These are phyloP conservation scores for Schizophyllum commune DNA, from an alignment of 1,284 basidiomycete species.

Conservation along the genomic window DNA sequence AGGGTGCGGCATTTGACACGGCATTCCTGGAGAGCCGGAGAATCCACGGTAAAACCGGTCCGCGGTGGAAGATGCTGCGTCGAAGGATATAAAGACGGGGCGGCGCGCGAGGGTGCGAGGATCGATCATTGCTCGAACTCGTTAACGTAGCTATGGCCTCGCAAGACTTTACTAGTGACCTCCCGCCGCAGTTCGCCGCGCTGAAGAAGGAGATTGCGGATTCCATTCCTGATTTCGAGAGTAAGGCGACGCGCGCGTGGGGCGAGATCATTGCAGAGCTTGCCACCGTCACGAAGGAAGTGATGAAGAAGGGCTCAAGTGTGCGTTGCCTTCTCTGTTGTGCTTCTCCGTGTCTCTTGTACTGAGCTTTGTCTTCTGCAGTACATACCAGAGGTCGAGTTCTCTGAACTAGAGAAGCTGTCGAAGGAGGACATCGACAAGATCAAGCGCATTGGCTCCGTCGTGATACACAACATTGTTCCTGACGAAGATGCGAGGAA, in stretches of 20 bases:
- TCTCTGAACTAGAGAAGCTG: neutral
- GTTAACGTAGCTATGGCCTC: neutral
- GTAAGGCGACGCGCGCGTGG: conserved; percentile 35
- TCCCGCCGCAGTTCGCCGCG: conserved; percentile 51
- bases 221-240: conserved; percentile 31
- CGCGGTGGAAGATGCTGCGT: neutral
- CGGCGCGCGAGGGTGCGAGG: neutral
- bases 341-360: conserved; percentile 1
- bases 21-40: neutral
- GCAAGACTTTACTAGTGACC: conserved; percentile 6
- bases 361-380: conserved; percentile 17
- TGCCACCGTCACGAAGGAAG: conserved; percentile 33
- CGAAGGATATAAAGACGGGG: neutral
- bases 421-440: conserved; percentile 39
- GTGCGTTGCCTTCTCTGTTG: conserved; percentile 18
- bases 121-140: neutral
- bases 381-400: conserved; percentile 47
- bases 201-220: conserved; percentile 52
- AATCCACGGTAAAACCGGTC: neutral
- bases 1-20: neutral
- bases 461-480: conserved; percentile 7
- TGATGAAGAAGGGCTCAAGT: conserved; percentile 32
- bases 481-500: conserved; percentile 42
- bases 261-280: conserved; percentile 45
- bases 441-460: conserved; percentile 18